phyloP scores from a whole-genome alignment of 2,329 filamentous ascomycete species.

The Thelonectria discophora region DNA sequence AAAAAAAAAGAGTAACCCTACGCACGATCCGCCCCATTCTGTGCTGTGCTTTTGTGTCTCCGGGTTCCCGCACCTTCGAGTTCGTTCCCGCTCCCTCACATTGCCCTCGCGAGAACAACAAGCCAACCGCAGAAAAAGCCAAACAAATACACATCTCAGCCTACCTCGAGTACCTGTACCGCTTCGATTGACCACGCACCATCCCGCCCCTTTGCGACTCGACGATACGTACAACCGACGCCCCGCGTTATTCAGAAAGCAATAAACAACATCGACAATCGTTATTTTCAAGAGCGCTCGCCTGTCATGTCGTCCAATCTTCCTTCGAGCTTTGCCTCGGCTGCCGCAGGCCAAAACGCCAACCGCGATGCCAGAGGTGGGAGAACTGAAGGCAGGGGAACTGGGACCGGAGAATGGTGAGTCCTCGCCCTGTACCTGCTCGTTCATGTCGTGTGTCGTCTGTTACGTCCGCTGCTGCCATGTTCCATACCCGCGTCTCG shows the following conservation, averaged over 20 bases:
- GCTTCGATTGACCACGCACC: constrained; percentile 32
- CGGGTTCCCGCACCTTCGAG: constrained; percentile 28
- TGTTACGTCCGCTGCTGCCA: constrained; percentile 24
- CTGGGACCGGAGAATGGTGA: constrained; percentile 76
- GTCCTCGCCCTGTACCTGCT: constrained; percentile 46
- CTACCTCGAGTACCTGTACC: constrained; percentile 29
- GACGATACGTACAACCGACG: constrained; percentile 37
- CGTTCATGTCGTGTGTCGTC: constrained; percentile 19
- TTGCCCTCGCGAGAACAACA: constrained; percentile 28
- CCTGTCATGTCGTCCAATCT: constrained; percentile 74
- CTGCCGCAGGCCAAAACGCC: constrained; percentile 77
- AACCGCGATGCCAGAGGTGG: constrained; percentile 67
- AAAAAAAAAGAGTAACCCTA: constrained; percentile 27
- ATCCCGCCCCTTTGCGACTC: constrained; percentile 30
- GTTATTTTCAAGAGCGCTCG: constrained; percentile 32
- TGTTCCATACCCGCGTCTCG: constrained; percentile 30
- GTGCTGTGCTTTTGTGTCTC: constrained; percentile 36
- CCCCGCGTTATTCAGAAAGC: constrained; percentile 23
- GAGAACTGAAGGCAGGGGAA: constrained; percentile 65
- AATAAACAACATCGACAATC: constrained; percentile 15
- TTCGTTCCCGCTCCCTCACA: constrained; percentile 24
- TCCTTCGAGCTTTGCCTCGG: constrained; percentile 85
- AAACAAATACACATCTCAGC: constrained; percentile 30
- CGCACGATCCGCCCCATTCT: constrained; percentile 26
- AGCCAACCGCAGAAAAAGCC: constrained; percentile 26